Evolutionary conservation across 805 yeast genomes (phyloP), one percentile per base, ranked within the genome.

Genomic region (Komagataella populi): DNA sequence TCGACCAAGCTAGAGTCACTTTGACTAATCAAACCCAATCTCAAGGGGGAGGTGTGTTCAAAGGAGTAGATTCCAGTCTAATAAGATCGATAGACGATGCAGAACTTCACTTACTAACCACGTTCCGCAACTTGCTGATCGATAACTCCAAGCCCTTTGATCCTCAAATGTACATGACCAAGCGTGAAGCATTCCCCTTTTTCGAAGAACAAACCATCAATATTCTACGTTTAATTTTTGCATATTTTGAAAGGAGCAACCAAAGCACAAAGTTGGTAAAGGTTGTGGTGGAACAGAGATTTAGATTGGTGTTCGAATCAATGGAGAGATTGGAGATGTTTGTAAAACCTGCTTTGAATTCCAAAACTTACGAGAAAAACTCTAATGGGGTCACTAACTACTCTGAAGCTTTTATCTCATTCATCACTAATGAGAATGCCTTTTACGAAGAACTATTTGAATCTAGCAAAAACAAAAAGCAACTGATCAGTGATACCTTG

Each of bases 21-120:
- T 52, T 52, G 14, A 49, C 56, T 43, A 77, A 79, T n/a, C 58
- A 69, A 24, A 59, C 59, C 44, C 65, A 68, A 54, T 63, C 58
- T 61, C 66, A 52, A 55, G 66, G 63, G 44, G 65, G 77, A 55
- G 70, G 68, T 51, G 78, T 76, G 52, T 87, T 85, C 59, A 77
- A 76, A 52, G 93, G 95, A 22, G 77, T 88, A 4, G 68, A 79
- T 46, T 76, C 78, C 36, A 81, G 80, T 59, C 69, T 86, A 44
- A 76, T 76, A 23, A 73, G 71, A 39, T 66, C 81, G 3, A 75
- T 86, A 14, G 71, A 70, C 46, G 74, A 72, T 53, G 77, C 85
- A 44, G 88, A 84, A 55, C 59, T 71, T 48, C 74, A 75, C 47
- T 59, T 87, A 46, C 73, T 74, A 52, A 61, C 65, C 6, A 75